Percentiles rank a stretch among this genome's conserved stretches.
Evolutionary conservation across 768 basidiomycete genomes (phyloP).

Genomic region (Lyophyllum shimeji): DNA sequence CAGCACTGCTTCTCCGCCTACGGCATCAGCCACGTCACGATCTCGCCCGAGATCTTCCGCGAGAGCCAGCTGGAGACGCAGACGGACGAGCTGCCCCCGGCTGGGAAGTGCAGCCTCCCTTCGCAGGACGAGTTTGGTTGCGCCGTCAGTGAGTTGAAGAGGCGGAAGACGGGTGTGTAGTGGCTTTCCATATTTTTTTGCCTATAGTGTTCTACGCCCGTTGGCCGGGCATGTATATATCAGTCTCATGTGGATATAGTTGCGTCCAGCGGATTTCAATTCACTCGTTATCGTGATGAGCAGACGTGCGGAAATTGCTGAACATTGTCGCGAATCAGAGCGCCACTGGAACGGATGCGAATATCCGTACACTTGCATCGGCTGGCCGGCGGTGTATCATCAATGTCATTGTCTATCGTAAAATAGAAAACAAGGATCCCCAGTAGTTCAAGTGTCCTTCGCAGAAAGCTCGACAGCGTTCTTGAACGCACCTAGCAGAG

Average conservation of each 20-base stretch:
- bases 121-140: slow-evolving; percentile 45
- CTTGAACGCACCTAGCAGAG: slow-evolving; percentile 91
- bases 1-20: slow-evolving; percentile 53
- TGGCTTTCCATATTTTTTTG: no score
- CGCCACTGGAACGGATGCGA: no score
- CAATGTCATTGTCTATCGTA: not conserved
- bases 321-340: no score
- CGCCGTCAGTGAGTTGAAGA: slow-evolving; percentile 37
- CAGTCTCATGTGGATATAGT: no score
- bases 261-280: no score
- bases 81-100: slow-evolving; percentile 23
- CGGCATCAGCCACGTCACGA: slow-evolving; percentile 55
- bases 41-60: slow-evolving; percentile 47
- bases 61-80: slow-evolving; percentile 30
- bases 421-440: not conserved
- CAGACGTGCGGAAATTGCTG: no score
- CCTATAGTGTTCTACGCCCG: no score
- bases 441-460: slow-evolving; percentile 28
- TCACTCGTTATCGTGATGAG: no score
- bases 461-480: slow-evolving; percentile 79
- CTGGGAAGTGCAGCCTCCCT: slow-evolving; percentile 32
- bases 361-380: no score
- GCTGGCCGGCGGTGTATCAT: not conserved
- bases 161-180: slow-evolving; percentile 25
- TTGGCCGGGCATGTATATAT: no score